These are phyloP conservation scores for Atkinsonella texensis DNA, from an alignment of 2,329 filamentous ascomycete species.

Conservation along the genomic window DNA sequence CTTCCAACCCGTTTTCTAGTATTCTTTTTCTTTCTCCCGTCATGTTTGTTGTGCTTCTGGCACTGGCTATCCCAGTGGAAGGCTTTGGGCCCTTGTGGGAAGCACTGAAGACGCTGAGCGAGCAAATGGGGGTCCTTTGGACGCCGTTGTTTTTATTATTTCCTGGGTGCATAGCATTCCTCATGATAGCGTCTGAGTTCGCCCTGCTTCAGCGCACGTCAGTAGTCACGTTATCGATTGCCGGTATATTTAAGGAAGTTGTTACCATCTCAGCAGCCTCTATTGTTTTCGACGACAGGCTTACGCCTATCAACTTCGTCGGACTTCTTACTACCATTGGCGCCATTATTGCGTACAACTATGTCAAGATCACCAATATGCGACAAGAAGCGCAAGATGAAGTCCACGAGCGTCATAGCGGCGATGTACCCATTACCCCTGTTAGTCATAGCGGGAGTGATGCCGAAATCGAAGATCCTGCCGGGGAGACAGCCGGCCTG, in stretches of 20 bases:
- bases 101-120: conserved; percentile 51
- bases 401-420: conserved; percentile 31
- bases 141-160: conserved; percentile 71
- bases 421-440: conserved; percentile 19
- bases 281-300: conserved; percentile 74
- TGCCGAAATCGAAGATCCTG: conserved; percentile 28
- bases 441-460: conserved; percentile 28
- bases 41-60: conserved; percentile 78
- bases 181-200: conserved; percentile 95
- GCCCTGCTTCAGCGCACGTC: conserved; percentile 88
- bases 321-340: conserved; percentile 80
- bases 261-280: conserved; percentile 87
- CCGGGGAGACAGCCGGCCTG: conserved; percentile 34
- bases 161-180: conserved; percentile 81
- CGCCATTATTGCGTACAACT: conserved; percentile 86
- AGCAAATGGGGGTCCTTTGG: conserved; percentile 53
- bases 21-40: conserved; percentile 96
- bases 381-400: conserved; percentile 54
- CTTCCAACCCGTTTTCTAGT: conserved; percentile 89
- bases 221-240: conserved; percentile 91
- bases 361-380: conserved; percentile 88
- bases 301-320: conserved; percentile 78
- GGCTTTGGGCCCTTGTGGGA: conserved; percentile 56
- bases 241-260: conserved; percentile 97
- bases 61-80: conserved; percentile 78